phyloP scores from a whole-genome alignment of 768 basidiomycete genomes.

The Kwoniella sp. region DNA sequence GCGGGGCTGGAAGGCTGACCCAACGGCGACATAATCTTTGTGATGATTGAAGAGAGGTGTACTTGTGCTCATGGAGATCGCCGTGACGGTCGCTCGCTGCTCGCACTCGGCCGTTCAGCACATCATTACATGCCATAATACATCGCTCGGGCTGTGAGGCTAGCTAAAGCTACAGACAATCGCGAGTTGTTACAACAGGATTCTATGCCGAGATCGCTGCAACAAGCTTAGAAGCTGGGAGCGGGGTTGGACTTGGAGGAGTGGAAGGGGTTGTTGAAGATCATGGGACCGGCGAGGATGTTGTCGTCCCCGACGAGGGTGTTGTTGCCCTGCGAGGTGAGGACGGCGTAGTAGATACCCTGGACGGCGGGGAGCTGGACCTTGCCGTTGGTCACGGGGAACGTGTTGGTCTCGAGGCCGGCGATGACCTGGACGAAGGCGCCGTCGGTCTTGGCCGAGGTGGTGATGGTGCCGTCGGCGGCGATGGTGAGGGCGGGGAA shows the following conservation, averaged over 20 bases:
- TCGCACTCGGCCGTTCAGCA: no score
- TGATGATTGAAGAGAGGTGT: no score
- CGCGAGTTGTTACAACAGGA: no score
- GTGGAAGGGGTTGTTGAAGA: conserved; percentile 50
- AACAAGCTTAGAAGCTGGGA: conserved; percentile 20
- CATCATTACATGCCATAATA: not conserved
- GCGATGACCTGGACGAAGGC: conserved; percentile 56
- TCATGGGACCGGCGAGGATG: conserved; percentile 60
- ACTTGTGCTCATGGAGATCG: no score
- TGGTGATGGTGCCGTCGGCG: conserved; percentile 33
- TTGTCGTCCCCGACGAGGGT: conserved; percentile 53
- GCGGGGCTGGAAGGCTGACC: conserved; percentile 40
- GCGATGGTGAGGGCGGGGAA: conserved; percentile 55
- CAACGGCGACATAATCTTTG: conserved; percentile 11
- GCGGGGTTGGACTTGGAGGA: conserved; percentile 37
- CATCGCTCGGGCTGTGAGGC: no score
- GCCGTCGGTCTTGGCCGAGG: conserved; percentile 44
- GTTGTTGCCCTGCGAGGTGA: conserved; percentile 51
- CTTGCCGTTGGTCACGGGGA: conserved; percentile 50
- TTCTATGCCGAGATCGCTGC: not conserved
- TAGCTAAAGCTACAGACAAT: conserved; percentile 18
- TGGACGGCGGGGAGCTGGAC: conserved; percentile 38
- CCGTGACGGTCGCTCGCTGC: no score
- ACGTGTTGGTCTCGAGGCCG: conserved; percentile 54
- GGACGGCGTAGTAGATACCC: conserved; percentile 58